phyloP scores from a whole-genome alignment of 306 rosid species.

The Vigna unguiculata region DNA sequence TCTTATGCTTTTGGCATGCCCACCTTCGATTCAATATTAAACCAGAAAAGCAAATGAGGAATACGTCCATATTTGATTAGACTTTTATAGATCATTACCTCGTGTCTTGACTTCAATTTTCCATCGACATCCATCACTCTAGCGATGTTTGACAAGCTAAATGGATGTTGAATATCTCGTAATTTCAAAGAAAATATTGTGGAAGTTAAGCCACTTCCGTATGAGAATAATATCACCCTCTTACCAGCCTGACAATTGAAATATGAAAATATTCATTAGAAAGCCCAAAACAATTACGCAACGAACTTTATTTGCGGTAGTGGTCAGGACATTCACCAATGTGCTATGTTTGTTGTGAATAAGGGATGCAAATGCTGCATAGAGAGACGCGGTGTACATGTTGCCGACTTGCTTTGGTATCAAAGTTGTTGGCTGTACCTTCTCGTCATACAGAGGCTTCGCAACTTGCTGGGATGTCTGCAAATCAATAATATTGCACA shows the following conservation, averaged over 20 bases:
- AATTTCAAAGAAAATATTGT: constrained; percentile 89
- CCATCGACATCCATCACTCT: constrained; percentile 71
- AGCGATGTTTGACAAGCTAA: constrained; percentile 88
- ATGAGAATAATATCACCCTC: constrained; percentile 86
- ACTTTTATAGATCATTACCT: constrained; percentile 63
- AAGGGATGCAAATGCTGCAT: constrained; percentile 95
- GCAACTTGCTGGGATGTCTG: constrained; percentile 93
- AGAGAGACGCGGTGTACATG: constrained; percentile 99
- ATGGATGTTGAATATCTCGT: constrained; percentile 66
- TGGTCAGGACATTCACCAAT: constrained; percentile 64
- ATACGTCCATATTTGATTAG: constrained; percentile 17
- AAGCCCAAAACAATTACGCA: constrained; percentile 12
- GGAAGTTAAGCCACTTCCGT: constrained; percentile 92
- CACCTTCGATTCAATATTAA: neutral
- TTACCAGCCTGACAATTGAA: constrained; percentile 67
- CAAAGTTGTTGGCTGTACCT: constrained; percentile 93
- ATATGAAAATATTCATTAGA: constrained; percentile 43
- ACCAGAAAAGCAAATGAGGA: neutral
- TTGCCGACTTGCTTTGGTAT: constrained; percentile 97
- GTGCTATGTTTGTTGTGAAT: constrained; percentile 76
- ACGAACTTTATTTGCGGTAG: constrained; percentile 23
- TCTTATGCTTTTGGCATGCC: constrained; percentile 3
- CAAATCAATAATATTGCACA: constrained; percentile 40
- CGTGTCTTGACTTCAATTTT: constrained; percentile 90
- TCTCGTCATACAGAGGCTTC: constrained; percentile 77